Evolutionary conservation across 371 early-diverging fungal genomes (phyloP), one percentile per base, ranked within the genome.

Genomic region (Apophysomyces elegans): DNA sequence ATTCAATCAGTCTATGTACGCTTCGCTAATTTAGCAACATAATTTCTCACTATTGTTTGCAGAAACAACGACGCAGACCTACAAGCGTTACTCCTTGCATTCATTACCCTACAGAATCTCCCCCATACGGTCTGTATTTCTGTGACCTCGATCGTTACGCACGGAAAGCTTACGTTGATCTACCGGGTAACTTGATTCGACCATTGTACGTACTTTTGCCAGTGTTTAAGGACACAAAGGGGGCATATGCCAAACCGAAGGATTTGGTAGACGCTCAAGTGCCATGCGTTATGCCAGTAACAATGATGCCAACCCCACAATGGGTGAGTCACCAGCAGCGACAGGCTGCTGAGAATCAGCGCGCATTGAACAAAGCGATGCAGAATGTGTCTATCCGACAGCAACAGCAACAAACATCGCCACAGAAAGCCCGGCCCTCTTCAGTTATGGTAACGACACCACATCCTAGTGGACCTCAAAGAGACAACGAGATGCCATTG

Each of bases 1-100:
- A 61, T 82, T 0, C 74, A 84, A 67, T 71, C 65, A 0, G 37
- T 72, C 12, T 77, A 68, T 61, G 84, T 81, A 70, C 65, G 72
- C 36, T 26, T 18, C 16, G 35, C 37, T 13, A 16, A 9, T 5
- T 37, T 16, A 1, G 14, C 9, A 37, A 36, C 18, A 9, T 43
- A 47, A 35, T 43, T 56, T 35, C 58, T 57, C 7, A 11, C 38
- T 35, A n/a, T 39, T 11, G 37, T 37, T 41, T 26, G 3, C 2
- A 59, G 56, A 69, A 83, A 76, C 66, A 72, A 41, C 68, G 70
- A 11, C 62, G 67, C 4, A 39, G 36, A 1, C 64, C 65, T 8
- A 56, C 56, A 0, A 58, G 12, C 6, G 18, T 62, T n/a, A 45
- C 73, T 4, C 68, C 77, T 5, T 76, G 81, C 16, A 67, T 84